Conservation (phyloP, 1,284 basidiomycete genomes). For the Phaffia rhodozyma region DNA sequence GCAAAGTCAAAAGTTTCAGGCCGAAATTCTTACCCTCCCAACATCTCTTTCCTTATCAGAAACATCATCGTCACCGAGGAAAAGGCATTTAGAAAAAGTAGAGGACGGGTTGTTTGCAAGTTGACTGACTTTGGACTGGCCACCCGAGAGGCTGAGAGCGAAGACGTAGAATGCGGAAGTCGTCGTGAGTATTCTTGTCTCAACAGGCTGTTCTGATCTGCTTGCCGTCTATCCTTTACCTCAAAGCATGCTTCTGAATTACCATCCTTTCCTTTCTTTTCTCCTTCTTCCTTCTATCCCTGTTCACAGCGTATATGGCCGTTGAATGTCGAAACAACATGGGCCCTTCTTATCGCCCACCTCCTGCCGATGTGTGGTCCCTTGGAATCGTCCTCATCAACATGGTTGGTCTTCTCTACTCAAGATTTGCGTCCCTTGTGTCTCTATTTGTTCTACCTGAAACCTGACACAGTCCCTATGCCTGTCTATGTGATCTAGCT, state of each 20-base stretch:
- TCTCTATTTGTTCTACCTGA: background rate
- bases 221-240: too few species aligned
- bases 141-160: conserved; percentile 72
- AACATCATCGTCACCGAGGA: conserved; percentile 88
- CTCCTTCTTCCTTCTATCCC: conserved; percentile 11
- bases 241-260: too few species aligned
- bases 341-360: conserved; percentile 80
- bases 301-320: conserved; percentile 16
- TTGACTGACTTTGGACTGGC: conserved; percentile 94
- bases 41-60: too few species aligned
- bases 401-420: conserved; percentile 45
- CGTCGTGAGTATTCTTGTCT: conserved; percentile 57
- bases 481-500: conserved; percentile 43
- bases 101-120: conserved; percentile 53
- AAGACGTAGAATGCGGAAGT: conserved; percentile 96
- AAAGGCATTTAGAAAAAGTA: conserved; percentile 57
- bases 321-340: conserved; percentile 95
- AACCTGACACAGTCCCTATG: too few species aligned
- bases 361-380: conserved; percentile 96
- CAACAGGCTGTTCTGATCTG: too few species aligned
- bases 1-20: too few species aligned
- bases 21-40: too few species aligned
- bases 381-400: conserved; percentile 97
- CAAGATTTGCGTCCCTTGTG: background rate
- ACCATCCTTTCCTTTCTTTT: conserved; percentile 10